Evolutionary conservation across 2,329 filamentous ascomycete genomes (phyloP), one percentile per base, ranked within the genome.

Genomic region (Salinomyces thailandicus): DNA sequence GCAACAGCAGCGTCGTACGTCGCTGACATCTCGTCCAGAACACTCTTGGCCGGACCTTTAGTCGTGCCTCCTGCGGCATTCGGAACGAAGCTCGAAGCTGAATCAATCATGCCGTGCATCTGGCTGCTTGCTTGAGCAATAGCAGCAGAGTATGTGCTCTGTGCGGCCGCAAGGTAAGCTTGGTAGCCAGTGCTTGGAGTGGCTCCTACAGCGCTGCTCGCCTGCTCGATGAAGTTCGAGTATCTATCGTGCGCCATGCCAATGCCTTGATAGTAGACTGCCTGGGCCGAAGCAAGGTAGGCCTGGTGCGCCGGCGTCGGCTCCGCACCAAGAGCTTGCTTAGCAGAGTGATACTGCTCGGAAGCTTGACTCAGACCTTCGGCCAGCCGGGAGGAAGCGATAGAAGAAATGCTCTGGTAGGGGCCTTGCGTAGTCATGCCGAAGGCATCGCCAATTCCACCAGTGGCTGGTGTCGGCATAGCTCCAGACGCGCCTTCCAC

Each of bases 191-290:
- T 28, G 75, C 79, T 18, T 73, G 77, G 59, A 85, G 89, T 62
- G 5, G 75, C 75, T 37, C 75, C 79, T 27, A 85, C 66, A 14
- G 78, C 82, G 22, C 72, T 76, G 7, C 81, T 85, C 5, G 82
- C 84, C 4, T 79, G 77, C 9, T 69, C 69, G 2, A 91, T 46
- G 51, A 91, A 89, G 33, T 79, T 79, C 4, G 79, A 77, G 57
- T 91, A 91, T 24, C 79, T 75, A 29, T 78, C 83, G 51, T 93
- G 81, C 1, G 85, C 85, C 30, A 85, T 59, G 18, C 85, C 85
- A 16, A 91, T 60, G 8, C 79, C 83, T 45, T 85, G 80, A 49
- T 85, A 87, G 59, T 89, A 89, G 39, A 80, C 64, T 69, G 78
- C 54, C 67, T 75, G 54, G 64, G 74, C 62, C 68, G 72, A 66